Conservation (phyloP, 2,329 filamentous ascomycete species). For the Stromatinia cepivora region DNA sequence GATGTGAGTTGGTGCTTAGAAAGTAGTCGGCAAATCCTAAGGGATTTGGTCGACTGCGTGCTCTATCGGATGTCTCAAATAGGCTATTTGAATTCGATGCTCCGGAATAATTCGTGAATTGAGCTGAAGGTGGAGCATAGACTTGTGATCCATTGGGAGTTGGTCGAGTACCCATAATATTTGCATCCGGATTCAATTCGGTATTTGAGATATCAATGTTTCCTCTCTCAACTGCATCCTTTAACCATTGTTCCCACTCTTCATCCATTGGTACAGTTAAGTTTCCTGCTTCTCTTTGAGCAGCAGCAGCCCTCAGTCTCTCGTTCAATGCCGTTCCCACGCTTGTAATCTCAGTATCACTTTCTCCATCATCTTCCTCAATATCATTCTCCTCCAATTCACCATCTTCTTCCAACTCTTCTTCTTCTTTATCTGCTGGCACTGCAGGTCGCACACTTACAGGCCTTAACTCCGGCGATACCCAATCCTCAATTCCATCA, state of each 20-base stretch:
- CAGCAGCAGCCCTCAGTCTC: slow-evolving; percentile 63
- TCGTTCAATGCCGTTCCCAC: slow-evolving; percentile 64
- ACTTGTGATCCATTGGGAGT: slow-evolving; percentile 29
- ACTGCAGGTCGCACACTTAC: slow-evolving; percentile 27
- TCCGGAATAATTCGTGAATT: background rate
- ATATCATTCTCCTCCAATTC: slow-evolving; percentile 40
- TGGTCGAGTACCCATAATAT: slow-evolving; percentile 42
- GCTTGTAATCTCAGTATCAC: slow-evolving; percentile 55
- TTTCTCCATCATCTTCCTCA: slow-evolving; percentile 50
- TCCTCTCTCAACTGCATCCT: slow-evolving; percentile 66
- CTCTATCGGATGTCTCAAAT: background rate
- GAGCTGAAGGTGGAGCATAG: background rate
- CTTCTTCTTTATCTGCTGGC: slow-evolving; percentile 34
- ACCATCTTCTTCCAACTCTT: slow-evolving; percentile 42
- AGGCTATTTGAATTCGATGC: background rate
- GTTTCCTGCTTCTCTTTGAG: slow-evolving; percentile 61
- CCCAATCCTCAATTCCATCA: slow-evolving; percentile 65
- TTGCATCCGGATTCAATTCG: slow-evolving; percentile 37
- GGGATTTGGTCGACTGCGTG: background rate
- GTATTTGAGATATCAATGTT: slow-evolving; percentile 50
- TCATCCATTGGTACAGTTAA: slow-evolving; percentile 62
- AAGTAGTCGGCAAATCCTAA: background rate
- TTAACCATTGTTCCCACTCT: slow-evolving; percentile 74
- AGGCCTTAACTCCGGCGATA: slow-evolving; percentile 47
- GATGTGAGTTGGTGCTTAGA: no score